Percentiles rank a stretch among this genome's conserved stretches.
phyloP scores from a whole-genome alignment of 2,329 filamentous ascomycete genomes.

The Neonectria neomacrospora region DNA sequence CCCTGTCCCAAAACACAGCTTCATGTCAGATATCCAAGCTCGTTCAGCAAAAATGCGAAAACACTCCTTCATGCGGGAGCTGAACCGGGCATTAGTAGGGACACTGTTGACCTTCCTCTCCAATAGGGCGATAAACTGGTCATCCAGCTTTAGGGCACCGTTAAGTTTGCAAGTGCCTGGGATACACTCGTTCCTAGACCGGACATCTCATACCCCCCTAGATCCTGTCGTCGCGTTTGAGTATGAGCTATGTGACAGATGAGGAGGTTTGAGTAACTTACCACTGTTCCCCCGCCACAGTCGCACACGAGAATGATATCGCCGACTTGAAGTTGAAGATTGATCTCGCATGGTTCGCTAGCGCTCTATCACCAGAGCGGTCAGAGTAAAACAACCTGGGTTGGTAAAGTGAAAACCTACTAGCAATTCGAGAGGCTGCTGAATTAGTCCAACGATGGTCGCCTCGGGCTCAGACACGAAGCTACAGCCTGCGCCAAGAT shows the following conservation, averaged over 20 bases:
- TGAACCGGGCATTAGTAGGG: not conserved
- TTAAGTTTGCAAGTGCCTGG: not conserved
- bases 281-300: not conserved
- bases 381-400: too few relatives aligned
- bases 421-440: not conserved
- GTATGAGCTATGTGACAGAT: not conserved
- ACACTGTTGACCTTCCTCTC: not conserved
- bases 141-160: not conserved
- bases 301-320: not conserved
- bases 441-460: not conserved
- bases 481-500: not conserved
- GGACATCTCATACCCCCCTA: not conserved
- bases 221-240: not conserved
- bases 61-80: too few relatives aligned
- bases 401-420: not conserved
- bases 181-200: not conserved
- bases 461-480: not conserved
- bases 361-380: too few relatives aligned
- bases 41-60: not conserved
- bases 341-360: too few relatives aligned
- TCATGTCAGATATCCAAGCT: too few relatives aligned
- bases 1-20: not conserved
- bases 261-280: not conserved
- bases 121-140: not conserved
- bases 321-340: too few relatives aligned